Evolutionary conservation across 306 rosid genomes (phyloP).

Genomic region (Cicer arietinum): DNA sequence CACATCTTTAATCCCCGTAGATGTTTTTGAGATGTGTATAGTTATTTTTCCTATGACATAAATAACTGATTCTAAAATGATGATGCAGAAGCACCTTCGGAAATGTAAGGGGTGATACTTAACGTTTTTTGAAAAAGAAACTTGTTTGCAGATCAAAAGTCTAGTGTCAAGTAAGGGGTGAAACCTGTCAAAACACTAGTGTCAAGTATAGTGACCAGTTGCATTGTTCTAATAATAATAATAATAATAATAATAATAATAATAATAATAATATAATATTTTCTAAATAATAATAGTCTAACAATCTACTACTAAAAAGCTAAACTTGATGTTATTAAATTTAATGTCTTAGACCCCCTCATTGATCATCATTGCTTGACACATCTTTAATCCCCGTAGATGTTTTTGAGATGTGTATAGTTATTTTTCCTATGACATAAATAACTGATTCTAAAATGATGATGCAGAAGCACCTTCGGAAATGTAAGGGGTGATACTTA

Average conservation of each 20-base stretch:
- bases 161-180: neutral
- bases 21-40: too few species aligned
- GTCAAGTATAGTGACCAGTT: conserved; percentile 24
- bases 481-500: neutral
- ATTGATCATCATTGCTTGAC: too few species aligned
- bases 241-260: too few species aligned
- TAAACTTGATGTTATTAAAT: too few species aligned
- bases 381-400: too few species aligned
- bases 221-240: neutral
- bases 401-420: neutral
- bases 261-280: too few species aligned
- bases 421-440: neutral
- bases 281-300: too few species aligned
- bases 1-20: too few species aligned
- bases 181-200: neutral
- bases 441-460: conserved; percentile 29
- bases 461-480: conserved; percentile 14
- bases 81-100: conserved; percentile 9
- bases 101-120: neutral
- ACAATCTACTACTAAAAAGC: too few species aligned
- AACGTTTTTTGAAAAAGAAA: conserved; percentile 14
- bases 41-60: neutral
- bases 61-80: conserved; percentile 29
- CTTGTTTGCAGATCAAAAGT: conserved; percentile 20
- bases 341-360: too few species aligned